phyloP scores from a whole-genome alignment of 2,329 filamentous ascomycete genomes.

The Beauveria caledonica region DNA sequence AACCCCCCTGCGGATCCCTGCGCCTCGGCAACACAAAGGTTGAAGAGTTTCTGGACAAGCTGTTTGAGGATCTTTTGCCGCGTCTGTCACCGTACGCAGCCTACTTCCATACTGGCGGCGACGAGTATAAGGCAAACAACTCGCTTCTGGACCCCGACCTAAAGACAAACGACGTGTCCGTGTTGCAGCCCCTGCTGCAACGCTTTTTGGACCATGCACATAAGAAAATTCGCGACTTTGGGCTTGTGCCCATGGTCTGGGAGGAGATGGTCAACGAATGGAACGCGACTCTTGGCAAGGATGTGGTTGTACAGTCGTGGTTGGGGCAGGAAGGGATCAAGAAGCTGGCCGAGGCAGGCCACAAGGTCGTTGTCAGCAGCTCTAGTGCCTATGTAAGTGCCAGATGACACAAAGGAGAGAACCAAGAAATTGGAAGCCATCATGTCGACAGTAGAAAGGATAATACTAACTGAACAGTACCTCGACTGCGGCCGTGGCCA shows the following conservation, averaged over 20 bases:
- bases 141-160: conserved; percentile 69
- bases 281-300: conserved; percentile 63
- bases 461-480: conserved; percentile 44
- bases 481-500: conserved; percentile 76
- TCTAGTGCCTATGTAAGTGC: conserved; percentile 65
- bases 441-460: too few species aligned
- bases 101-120: conserved; percentile 81
- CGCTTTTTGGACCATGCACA: conserved; percentile 67
- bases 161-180: conserved; percentile 51
- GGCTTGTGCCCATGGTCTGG: conserved; percentile 72
- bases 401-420: background rate
- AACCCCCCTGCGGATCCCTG: conserved; percentile 61
- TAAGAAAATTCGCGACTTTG: conserved; percentile 51
- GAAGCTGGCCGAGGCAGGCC: conserved; percentile 51
- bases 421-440: background rate
- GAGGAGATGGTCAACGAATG: conserved; percentile 77
- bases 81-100: conserved; percentile 59
- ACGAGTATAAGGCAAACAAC: conserved; percentile 73
- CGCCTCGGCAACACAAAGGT: conserved; percentile 68
- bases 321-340: conserved; percentile 54
- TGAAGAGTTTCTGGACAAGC: conserved; percentile 59
- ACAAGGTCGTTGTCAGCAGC: conserved; percentile 66
- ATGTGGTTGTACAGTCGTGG: conserved; percentile 76
- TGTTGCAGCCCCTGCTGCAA: conserved; percentile 70
- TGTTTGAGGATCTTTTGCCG: conserved; percentile 72